Conservation (phyloP, 2,329 filamentous ascomycete species). For the Plenodomus tracheiphilus region DNA sequence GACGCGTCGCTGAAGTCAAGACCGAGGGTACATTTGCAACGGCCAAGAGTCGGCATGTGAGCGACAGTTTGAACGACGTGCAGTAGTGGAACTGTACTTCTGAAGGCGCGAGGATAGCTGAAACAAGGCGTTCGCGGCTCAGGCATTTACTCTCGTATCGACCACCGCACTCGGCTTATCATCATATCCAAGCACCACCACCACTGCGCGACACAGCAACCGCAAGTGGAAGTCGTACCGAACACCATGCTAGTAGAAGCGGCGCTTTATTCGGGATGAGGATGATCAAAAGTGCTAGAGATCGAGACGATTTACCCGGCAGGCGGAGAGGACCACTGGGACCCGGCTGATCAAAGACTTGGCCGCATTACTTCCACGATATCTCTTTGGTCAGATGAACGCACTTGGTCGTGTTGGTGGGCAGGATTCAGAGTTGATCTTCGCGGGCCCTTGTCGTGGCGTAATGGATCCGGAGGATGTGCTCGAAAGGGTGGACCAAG, state of each 20-base stretch:
- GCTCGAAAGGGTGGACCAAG: constrained; percentile 37
- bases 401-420: constrained; percentile 28
- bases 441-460: constrained; percentile 36
- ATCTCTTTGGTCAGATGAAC: constrained; percentile 32
- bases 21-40: constrained; percentile 15
- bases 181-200: not conserved
- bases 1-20: constrained; percentile 16
- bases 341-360: constrained; percentile 45
- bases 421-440: constrained; percentile 38
- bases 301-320: constrained; percentile 13
- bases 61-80: constrained; percentile 13
- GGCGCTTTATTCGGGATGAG: constrained; percentile 25
- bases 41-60: constrained; percentile 12
- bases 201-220: not conserved
- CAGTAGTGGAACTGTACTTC: constrained; percentile 15
- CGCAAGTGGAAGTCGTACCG: constrained; percentile 18
- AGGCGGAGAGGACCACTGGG: constrained; percentile 14
- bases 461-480: constrained; percentile 34
- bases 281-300: constrained; percentile 10
- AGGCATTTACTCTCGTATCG: constrained; percentile 9
- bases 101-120: constrained; percentile 10
- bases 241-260: constrained; percentile 20
- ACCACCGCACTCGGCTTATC: constrained; percentile 2
- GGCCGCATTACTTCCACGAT: constrained; percentile 23
- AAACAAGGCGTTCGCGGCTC: constrained; percentile 22